phyloP scores from a whole-genome alignment of 306 rosid genomes.

The Oemleria cerasiformis region DNA sequence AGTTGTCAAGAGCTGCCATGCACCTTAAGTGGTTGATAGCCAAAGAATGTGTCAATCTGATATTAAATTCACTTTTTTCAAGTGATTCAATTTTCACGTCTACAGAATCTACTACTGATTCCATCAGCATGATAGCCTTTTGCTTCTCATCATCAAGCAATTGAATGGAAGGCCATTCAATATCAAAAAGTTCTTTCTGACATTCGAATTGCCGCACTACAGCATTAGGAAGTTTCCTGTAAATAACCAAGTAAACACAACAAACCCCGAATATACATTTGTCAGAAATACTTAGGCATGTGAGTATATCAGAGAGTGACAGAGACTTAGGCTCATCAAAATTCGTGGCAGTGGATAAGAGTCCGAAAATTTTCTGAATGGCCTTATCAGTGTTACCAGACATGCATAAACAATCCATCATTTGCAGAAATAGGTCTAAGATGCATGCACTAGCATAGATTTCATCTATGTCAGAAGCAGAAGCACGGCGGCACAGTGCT shows the following conservation, averaged over 20 bases:
- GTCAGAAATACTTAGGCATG: slow-evolving; percentile 79
- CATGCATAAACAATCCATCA: slow-evolving; percentile 79
- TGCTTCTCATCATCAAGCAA: slow-evolving; percentile 58
- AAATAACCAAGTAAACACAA: slow-evolving; percentile 85
- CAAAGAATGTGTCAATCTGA: slow-evolving; percentile 59
- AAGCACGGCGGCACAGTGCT: slow-evolving; percentile 53
- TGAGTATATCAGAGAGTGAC: slow-evolving; percentile 55
- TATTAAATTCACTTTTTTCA: slow-evolving; percentile 40
- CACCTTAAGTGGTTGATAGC: slow-evolving; percentile 79
- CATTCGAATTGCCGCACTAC: slow-evolving; percentile 74
- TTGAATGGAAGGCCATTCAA: slow-evolving; percentile 67
- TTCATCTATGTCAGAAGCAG: slow-evolving; percentile 44
- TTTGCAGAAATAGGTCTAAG: slow-evolving; percentile 86
- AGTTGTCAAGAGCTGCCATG: slow-evolving; percentile 60
- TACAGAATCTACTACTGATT: slow-evolving; percentile 54
- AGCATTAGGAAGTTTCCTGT: slow-evolving; percentile 86
- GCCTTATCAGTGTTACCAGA: slow-evolving; percentile 83
- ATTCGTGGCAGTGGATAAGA: slow-evolving; percentile 32
- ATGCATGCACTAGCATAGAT: slow-evolving; percentile 65
- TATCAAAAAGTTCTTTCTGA: slow-evolving; percentile 67
- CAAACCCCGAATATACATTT: slow-evolving; percentile 92
- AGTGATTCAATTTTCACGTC: slow-evolving; percentile 51
- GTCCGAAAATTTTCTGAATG: slow-evolving; percentile 53
- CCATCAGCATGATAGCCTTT: slow-evolving; percentile 61
- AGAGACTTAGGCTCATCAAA: slow-evolving; percentile 50